phyloP scores from a whole-genome alignment of 2,329 filamentous ascomycete genomes.

The Fusarium euwallaceae region DNA sequence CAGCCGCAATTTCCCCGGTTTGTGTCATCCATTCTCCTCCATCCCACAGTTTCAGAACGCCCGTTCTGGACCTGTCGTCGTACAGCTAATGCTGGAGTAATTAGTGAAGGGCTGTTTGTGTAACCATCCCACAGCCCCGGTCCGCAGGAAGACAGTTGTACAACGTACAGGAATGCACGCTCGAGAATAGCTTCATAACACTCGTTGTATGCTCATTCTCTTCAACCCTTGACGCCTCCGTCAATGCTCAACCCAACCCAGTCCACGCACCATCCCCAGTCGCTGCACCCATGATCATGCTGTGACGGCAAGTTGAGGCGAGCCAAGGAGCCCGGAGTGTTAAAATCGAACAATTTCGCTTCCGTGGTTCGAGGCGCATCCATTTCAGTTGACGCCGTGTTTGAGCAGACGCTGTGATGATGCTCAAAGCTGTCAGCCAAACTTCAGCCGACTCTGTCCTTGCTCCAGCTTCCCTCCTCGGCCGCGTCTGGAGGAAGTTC shows the following conservation, averaged over 20 bases:
- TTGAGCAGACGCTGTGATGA: conserved; percentile 5
- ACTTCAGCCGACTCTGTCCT: conserved; percentile 72
- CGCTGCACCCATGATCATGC: conserved; percentile 5
- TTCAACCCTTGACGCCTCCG: not conserved
- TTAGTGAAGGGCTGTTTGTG: conserved; percentile 11
- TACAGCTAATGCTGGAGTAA: conserved; percentile 18
- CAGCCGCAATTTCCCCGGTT: conserved; percentile 28
- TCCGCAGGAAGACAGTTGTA: conserved; percentile 7
- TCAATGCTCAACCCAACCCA: not conserved
- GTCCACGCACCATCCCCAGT: not conserved
- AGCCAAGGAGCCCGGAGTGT: not conserved
- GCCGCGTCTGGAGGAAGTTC: conserved; percentile 58
- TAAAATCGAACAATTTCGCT: not conserved
- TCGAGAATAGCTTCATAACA: not conserved
- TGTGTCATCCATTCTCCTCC: conserved; percentile 20
- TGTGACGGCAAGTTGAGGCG: conserved; percentile 1
- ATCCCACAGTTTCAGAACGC: conserved; percentile 16
- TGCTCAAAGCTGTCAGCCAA: conserved; percentile 59
- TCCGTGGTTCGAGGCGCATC: not conserved
- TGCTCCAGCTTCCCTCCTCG: conserved; percentile 61
- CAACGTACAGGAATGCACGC: conserved; percentile 4
- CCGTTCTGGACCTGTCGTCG: conserved; percentile 14
- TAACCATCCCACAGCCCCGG: conserved; percentile 12
- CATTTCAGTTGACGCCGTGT: not conserved
- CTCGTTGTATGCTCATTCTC: not conserved